These are phyloP conservation scores for Cylindrotheca fusiformis DNA, from an alignment of 108 stramenopile genomes.

Conservation along the genomic window DNA sequence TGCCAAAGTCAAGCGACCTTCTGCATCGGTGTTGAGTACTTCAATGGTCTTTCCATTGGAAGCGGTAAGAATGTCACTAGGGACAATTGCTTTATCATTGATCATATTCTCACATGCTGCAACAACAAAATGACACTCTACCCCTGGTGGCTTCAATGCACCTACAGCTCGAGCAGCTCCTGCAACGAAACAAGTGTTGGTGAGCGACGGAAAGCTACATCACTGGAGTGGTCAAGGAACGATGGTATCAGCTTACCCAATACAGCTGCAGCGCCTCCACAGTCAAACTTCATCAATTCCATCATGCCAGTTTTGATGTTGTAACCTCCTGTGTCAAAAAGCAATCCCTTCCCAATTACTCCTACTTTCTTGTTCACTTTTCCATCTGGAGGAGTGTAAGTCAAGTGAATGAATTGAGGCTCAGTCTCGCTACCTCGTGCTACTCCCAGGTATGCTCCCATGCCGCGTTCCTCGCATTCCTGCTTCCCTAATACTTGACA, in stretches of 20 bases:
- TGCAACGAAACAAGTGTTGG: constrained; percentile 35
- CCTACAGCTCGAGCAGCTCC: constrained; percentile 88
- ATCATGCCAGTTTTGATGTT: constrained; percentile 99
- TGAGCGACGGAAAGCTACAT: constrained; percentile 12
- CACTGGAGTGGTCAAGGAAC: neutral
- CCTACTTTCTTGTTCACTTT: constrained; percentile 83
- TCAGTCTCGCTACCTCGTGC: constrained; percentile 90
- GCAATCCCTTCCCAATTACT: constrained; percentile 92
- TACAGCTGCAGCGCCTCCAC: constrained; percentile 90
- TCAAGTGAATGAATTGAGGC: constrained; percentile 96
- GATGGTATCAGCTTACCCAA: constrained; percentile 15
- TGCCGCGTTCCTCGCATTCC: constrained; percentile 87
- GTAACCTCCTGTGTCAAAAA: constrained; percentile 99
- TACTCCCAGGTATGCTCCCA: constrained; percentile 94
- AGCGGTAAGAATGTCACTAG: constrained; percentile 94
- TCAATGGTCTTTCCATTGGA: constrained; percentile 98
- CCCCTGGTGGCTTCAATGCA: constrained; percentile 64
- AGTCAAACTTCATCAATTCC: constrained; percentile 99
- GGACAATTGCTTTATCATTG: constrained; percentile 84
- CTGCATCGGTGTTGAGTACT: constrained; percentile 97
- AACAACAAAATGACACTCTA: constrained; percentile 89
- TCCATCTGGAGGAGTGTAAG: constrained; percentile 74
- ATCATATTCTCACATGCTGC: constrained; percentile 98
- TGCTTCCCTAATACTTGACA: constrained; percentile 79
- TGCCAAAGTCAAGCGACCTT: constrained; percentile 95